These are phyloP conservation scores for Beauveria sp. DNA, from an alignment of 2,329 filamentous ascomycete genomes.

Conservation along the genomic window DNA sequence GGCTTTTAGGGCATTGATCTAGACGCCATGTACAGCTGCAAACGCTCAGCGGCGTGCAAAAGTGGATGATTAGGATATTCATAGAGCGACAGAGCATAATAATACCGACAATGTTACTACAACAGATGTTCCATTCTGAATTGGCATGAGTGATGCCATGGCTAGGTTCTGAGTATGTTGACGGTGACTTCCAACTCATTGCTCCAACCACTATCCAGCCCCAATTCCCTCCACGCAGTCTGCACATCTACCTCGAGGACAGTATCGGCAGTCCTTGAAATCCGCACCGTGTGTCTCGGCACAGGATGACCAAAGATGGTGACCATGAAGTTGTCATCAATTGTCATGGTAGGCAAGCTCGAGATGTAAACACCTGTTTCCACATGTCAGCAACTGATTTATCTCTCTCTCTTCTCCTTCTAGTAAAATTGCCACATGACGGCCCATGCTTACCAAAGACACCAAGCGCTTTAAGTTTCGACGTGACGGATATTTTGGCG, in stretches of 20 bases:
- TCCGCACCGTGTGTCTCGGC: conserved; percentile 55
- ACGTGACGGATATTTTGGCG: conserved; percentile 53
- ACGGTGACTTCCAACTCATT: conserved; percentile 71
- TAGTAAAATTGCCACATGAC: background rate
- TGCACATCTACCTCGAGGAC: conserved; percentile 73
- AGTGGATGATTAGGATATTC: background rate
- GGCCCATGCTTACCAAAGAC: conserved; percentile 49
- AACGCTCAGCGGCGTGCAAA: background rate
- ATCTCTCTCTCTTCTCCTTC: background rate
- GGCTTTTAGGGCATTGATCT: background rate
- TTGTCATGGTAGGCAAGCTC: conserved; percentile 49
- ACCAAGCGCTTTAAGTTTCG: conserved; percentile 73
- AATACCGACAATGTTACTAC: background rate
- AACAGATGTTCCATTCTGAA: background rate
- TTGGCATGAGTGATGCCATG: background rate
- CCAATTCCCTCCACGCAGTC: conserved; percentile 69
- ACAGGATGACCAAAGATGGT: conserved; percentile 66
- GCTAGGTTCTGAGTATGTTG: background rate
- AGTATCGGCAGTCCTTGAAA: conserved; percentile 41
- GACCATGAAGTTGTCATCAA: conserved; percentile 62
- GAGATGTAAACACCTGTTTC: conserved; percentile 65
- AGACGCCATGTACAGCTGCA: background rate
- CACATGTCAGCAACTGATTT: background rate
- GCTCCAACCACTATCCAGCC: conserved; percentile 63
- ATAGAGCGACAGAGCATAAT: background rate